These are phyloP conservation scores for Dalbergia cultrata DNA, from an alignment of 306 rosid species.

Conservation along the genomic window DNA sequence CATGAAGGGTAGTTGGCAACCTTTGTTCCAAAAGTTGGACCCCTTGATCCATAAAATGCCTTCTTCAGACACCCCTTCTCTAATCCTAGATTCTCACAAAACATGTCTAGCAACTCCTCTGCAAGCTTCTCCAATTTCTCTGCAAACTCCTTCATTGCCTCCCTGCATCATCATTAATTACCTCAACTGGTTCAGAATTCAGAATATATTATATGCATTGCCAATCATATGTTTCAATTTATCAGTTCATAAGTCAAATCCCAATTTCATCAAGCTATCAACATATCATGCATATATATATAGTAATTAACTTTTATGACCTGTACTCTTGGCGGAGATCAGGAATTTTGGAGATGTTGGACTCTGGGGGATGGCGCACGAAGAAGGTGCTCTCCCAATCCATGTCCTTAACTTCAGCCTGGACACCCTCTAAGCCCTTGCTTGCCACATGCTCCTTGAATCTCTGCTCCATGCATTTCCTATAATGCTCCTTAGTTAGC, in stretches of 20 bases:
- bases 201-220: background rate
- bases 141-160: conserved; percentile 71
- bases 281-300: too few species aligned
- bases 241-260: too few species aligned
- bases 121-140: conserved; percentile 62
- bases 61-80: conserved; percentile 70
- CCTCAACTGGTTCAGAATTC: background rate
- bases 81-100: conserved; percentile 80
- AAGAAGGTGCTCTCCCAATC: conserved; percentile 82
- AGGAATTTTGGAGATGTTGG: conserved; percentile 66
- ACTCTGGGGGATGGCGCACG: conserved; percentile 68
- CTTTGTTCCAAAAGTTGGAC: conserved; percentile 78
- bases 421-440: conserved; percentile 59
- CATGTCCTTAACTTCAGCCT: conserved; percentile 63
- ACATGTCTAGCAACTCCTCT: conserved; percentile 67
- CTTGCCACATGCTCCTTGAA: conserved; percentile 64
- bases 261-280: too few species aligned
- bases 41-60: conserved; percentile 67
- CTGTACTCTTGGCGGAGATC: conserved; percentile 66
- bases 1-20: conserved; percentile 82
- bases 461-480: conserved; percentile 71
- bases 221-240: background rate
- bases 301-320: conserved; percentile 20
- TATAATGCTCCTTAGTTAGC: conserved; percentile 74
- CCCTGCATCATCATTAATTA: conserved; percentile 43